Evolutionary conservation across 345 rosid genomes (phyloP).

Genomic region (Ceriops zippeliana): DNA sequence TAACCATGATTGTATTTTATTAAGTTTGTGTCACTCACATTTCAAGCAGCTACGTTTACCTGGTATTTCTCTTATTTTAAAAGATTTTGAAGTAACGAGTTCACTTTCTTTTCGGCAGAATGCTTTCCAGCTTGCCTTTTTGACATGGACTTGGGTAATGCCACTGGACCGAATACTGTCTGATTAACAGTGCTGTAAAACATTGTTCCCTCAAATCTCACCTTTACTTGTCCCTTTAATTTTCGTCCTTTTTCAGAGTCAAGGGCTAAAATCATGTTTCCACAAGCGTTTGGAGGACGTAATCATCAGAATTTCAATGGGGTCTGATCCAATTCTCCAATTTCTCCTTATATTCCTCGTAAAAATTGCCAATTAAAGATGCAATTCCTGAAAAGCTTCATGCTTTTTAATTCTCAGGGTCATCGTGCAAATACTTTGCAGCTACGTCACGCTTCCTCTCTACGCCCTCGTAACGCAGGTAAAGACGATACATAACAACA

Average conservation of each 20-base stretch:
- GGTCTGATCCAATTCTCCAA: background rate
- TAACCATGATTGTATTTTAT: too few relatives aligned
- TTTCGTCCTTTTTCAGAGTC: background rate
- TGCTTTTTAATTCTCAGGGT: conserved; percentile 1
- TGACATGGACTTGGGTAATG: conserved; percentile 15
- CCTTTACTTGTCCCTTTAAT: background rate
- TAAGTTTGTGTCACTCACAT: too few relatives aligned
- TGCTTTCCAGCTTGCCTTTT: conserved; percentile 17
- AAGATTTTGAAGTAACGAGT: too few relatives aligned
- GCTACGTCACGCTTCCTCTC: conserved; percentile 13
- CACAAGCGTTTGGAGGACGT: background rate
- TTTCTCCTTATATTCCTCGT: background rate
- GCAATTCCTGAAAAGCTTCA: background rate
- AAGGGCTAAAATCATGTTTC: conserved; percentile 1
- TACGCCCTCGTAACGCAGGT: conserved; percentile 19
- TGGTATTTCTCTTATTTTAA: too few relatives aligned
- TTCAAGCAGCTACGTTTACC: too few relatives aligned
- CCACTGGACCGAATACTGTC: background rate
- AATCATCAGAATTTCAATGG: conserved; percentile 1
- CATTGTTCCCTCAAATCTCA: background rate
- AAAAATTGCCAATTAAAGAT: background rate
- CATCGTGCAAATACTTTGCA: conserved; percentile 6
- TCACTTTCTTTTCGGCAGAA: conserved; percentile 6
- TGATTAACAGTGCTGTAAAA: background rate
- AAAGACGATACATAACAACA: background rate